A percentile compares a stretch with the other conserved stretches of the same genome.
These are phyloP conservation scores for Didymella sp. DNA, from an alignment of 2,329 filamentous ascomycete genomes.

Conservation along the genomic window DNA sequence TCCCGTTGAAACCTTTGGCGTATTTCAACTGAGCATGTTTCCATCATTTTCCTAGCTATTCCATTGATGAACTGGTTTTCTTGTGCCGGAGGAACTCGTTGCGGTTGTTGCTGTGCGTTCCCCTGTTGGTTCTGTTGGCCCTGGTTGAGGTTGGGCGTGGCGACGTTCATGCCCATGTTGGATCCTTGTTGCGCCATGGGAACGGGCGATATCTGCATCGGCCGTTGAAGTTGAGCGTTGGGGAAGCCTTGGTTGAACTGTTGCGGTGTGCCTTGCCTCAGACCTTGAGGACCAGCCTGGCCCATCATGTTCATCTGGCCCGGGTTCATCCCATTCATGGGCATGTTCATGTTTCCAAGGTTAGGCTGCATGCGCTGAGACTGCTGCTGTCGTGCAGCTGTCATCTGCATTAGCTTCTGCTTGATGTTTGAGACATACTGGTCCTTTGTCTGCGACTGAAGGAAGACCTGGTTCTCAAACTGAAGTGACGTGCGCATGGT, in stretches of 20 bases:
- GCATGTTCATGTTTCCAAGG: conserved; percentile 35
- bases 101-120: conserved; percentile 40
- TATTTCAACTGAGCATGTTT: conserved; percentile 57
- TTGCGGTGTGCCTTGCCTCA: conserved; percentile 51
- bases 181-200: conserved; percentile 46
- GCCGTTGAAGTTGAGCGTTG: conserved; percentile 57
- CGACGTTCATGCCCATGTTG: conserved; percentile 44
- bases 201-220: conserved; percentile 60
- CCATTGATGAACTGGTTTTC: conserved; percentile 49
- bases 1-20: conserved; percentile 53
- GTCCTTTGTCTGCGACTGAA: conserved; percentile 38
- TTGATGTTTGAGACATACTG: conserved; percentile 42
- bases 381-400: conserved; percentile 39
- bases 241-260: conserved; percentile 55
- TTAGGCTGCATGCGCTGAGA: conserved; percentile 35
- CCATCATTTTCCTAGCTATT: conserved; percentile 57
- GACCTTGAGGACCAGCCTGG: conserved; percentile 44
- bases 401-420: conserved; percentile 40
- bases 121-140: conserved; percentile 42
- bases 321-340: conserved; percentile 41
- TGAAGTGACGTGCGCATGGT: conserved; percentile 38
- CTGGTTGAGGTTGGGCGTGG: conserved; percentile 34
- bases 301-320: conserved; percentile 48
- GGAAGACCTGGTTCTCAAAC: conserved; percentile 42
- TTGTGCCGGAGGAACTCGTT: conserved; percentile 25